Evolutionary conservation across 2,329 filamentous ascomycete genomes (phyloP).

Genomic region (Colletotrichum paranaense): DNA sequence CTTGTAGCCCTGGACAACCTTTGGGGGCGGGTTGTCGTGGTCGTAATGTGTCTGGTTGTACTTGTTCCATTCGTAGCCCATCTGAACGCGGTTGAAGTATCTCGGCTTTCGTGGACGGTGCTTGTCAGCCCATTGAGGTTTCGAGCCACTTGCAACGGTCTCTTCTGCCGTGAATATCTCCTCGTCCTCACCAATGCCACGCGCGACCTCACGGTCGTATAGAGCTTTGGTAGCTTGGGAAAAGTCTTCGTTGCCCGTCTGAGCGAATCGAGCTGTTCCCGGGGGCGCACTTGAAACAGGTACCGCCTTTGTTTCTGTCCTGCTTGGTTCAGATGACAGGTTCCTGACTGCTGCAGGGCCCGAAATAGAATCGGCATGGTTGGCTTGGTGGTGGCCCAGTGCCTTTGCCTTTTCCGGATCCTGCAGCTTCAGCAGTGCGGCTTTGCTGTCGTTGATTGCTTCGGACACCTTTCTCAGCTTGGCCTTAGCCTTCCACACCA

Average conservation of each 20-base stretch:
- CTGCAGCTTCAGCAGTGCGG: slow-evolving; percentile 66
- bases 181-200: slow-evolving; percentile 91
- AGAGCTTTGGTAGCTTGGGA: slow-evolving; percentile 88
- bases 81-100: slow-evolving; percentile 98
- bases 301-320: slow-evolving; percentile 41
- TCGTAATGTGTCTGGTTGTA: slow-evolving; percentile 99
- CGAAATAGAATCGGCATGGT: slow-evolving; percentile 49
- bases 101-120: slow-evolving; percentile 91
- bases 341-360: slow-evolving; percentile 26
- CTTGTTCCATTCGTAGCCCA: slow-evolving; percentile 99
- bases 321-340: slow-evolving; percentile 28
- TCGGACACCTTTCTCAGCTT: slow-evolving; percentile 83
- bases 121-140: slow-evolving; percentile 84
- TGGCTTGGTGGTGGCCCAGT: slow-evolving; percentile 38
- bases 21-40: slow-evolving; percentile 96
- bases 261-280: slow-evolving; percentile 76
- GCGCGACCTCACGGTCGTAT: slow-evolving; percentile 92
- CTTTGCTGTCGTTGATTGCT: slow-evolving; percentile 76
- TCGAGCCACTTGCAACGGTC: slow-evolving; percentile 71
- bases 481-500: slow-evolving; percentile 92
- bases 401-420: slow-evolving; percentile 74
- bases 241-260: slow-evolving; percentile 79
- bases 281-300: slow-evolving; percentile 51
- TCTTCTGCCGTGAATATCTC: slow-evolving; percentile 96
- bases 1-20: slow-evolving; percentile 98